Conservation (phyloP, 345 rosid genomes). For the Murraya koenigii region DNA sequence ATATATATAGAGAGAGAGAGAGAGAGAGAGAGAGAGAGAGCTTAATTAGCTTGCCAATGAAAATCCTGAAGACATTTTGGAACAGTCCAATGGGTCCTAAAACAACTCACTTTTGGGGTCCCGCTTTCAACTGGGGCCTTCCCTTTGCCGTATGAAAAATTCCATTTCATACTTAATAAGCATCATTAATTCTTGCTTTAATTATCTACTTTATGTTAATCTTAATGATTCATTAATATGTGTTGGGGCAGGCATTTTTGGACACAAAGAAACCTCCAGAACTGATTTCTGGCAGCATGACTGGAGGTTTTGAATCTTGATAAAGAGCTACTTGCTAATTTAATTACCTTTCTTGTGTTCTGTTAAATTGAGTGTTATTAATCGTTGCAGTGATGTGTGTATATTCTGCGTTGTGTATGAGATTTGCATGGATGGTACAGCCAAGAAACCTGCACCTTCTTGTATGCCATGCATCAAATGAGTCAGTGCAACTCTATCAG, state of each 20-base stretch:
- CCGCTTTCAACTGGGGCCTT: slow-evolving; percentile 41
- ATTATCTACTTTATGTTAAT: neutral
- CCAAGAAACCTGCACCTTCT: slow-evolving; percentile 52
- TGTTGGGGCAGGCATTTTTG: slow-evolving; percentile 18
- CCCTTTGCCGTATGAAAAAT: slow-evolving; percentile 42
- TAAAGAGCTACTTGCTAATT: neutral
- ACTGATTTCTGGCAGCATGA: slow-evolving; percentile 34
- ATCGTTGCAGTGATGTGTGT: slow-evolving; percentile 42
- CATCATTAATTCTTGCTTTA: neutral
- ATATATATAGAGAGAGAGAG: too few relatives aligned
- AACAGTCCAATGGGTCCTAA: slow-evolving; percentile 52
- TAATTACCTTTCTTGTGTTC: neutral
- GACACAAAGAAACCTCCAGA: slow-evolving; percentile 41
- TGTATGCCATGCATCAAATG: slow-evolving; percentile 45
- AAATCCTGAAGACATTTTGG: slow-evolving; percentile 24
- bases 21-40: too few relatives aligned
- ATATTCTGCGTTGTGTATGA: slow-evolving; percentile 52
- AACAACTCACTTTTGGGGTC: slow-evolving; percentile 65
- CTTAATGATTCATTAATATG: neutral
- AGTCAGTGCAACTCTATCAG: slow-evolving; percentile 51
- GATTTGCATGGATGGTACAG: slow-evolving; percentile 56
- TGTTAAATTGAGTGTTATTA: neutral
- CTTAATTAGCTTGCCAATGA: neutral
- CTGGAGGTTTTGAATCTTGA: slow-evolving; percentile 21
- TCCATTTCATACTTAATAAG: neutral